phyloP scores from a whole-genome alignment of 2,329 filamentous ascomycete species.

The Penicillium sp. region DNA sequence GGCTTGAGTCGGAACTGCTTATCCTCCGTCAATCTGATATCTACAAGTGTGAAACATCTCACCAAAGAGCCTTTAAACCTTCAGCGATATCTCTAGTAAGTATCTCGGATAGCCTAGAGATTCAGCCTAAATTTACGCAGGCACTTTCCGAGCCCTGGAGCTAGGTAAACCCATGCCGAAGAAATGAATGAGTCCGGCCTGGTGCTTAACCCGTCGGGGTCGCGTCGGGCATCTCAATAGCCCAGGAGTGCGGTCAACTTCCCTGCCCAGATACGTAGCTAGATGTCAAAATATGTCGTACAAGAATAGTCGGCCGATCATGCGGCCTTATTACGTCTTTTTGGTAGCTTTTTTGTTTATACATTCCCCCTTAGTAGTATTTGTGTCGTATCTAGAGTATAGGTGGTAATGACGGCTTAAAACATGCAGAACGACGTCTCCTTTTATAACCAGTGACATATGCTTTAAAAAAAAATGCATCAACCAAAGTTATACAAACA shows the following conservation, averaged over 20 bases:
- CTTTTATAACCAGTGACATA: no score
- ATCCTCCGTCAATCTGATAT: not conserved
- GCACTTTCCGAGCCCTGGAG: not conserved
- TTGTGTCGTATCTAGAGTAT: no score
- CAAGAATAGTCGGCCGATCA: no score
- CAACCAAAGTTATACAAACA: not conserved
- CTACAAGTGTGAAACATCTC: not conserved
- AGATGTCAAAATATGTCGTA: no score
- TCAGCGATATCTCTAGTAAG: not conserved
- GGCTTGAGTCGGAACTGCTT: conserved; percentile 9
- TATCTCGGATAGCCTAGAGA: not conserved
- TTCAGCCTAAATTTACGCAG: not conserved
- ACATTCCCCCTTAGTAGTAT: no score
- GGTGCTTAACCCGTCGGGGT: not conserved
- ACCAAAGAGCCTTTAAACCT: not conserved
- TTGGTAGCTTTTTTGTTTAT: no score
- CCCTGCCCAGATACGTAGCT: no score
- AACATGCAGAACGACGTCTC: no score
- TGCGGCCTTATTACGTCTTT: no score
- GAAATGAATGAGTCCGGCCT: not conserved
- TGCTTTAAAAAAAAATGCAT: no score
- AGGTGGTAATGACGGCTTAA: no score
- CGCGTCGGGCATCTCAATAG: not conserved
- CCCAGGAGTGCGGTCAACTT: not conserved
- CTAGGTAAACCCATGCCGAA: not conserved